These are phyloP conservation scores for Microascus cirrosus DNA, from an alignment of 2,329 filamentous ascomycete species.

Conservation along the genomic window DNA sequence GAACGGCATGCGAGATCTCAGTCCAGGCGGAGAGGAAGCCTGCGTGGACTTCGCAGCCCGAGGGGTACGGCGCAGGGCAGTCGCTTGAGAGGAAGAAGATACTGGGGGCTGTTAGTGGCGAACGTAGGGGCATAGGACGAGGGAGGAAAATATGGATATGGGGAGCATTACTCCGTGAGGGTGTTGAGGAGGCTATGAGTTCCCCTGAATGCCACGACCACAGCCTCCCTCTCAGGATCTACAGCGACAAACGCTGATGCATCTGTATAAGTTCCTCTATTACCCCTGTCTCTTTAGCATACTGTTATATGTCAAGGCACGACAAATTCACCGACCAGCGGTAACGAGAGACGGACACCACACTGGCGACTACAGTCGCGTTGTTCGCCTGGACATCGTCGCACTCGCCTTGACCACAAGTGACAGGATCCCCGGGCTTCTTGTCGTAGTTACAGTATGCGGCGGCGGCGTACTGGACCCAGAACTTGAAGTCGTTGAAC, in stretches of 20 bases:
- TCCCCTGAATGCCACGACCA: conserved; percentile 52
- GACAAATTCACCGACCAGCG: not conserved
- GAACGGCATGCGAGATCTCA: conserved; percentile 32
- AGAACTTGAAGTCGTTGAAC: conserved; percentile 31
- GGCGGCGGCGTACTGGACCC: conserved; percentile 37
- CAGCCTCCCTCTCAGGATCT: conserved; percentile 35
- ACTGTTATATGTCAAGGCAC: not conserved
- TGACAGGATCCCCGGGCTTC: conserved; percentile 23
- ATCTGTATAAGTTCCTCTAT: not conserved
- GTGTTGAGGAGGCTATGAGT: conserved; percentile 48
- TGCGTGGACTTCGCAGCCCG: conserved; percentile 38
- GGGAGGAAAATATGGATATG: not conserved
- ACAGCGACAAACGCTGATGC: conserved; percentile 22
- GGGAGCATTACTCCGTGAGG: conserved; percentile 34
- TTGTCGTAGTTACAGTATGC: conserved; percentile 40
- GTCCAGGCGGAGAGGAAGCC: conserved; percentile 51
- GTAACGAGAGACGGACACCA: conserved; percentile 19
- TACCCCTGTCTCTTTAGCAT: not conserved
- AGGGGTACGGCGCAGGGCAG: conserved; percentile 23
- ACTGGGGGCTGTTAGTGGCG: not conserved
- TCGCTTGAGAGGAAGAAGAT: conserved; percentile 17
- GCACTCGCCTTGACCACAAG: conserved; percentile 32
- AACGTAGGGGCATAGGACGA: not conserved
- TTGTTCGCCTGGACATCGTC: conserved; percentile 28
- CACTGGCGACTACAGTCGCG: conserved; percentile 29